A percentile compares a stretch with the other conserved stretches of the same genome.
phyloP scores from a whole-genome alignment of 306 rosid genomes.

The Rosa rugosa region DNA sequence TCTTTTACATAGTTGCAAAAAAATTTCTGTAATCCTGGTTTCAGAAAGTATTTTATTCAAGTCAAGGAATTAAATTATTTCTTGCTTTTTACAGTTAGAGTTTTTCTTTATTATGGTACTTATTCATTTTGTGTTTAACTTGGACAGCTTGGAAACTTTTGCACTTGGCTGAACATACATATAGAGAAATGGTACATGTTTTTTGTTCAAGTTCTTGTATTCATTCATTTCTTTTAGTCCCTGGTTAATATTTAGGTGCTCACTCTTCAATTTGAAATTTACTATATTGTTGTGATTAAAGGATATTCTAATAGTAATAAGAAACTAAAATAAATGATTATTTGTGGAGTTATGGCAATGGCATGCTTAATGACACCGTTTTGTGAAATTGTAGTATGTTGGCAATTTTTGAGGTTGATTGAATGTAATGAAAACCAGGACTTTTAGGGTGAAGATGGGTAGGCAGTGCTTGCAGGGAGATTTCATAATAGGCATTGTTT shows the following conservation, averaged over 20 bases:
- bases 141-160: not conserved
- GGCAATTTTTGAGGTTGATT: too few relatives aligned
- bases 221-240: not conserved
- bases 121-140: conserved; percentile 4
- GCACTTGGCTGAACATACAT: conserved; percentile 2
- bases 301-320: not conserved
- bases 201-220: not conserved
- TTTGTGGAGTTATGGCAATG: too few relatives aligned
- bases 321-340: too few relatives aligned
- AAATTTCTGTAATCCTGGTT: too few relatives aligned
- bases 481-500: too few relatives aligned
- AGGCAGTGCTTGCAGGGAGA: too few relatives aligned
- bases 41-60: too few relatives aligned
- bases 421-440: too few relatives aligned
- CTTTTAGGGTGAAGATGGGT: too few relatives aligned
- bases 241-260: not conserved
- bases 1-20: too few relatives aligned
- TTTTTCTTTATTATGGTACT: not conserved
- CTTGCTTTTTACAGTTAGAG: too few relatives aligned
- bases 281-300: not conserved
- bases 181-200: conserved; percentile 32
- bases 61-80: too few relatives aligned
- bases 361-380: not conserved
- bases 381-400: not conserved
- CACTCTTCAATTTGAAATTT: conserved; percentile 12